A percentile compares a stretch with the other conserved stretches of the same genome.
These are phyloP conservation scores for Trichopus zeylanicus DNA, from an alignment of 116 monocot genomes.

Conservation along the genomic window DNA sequence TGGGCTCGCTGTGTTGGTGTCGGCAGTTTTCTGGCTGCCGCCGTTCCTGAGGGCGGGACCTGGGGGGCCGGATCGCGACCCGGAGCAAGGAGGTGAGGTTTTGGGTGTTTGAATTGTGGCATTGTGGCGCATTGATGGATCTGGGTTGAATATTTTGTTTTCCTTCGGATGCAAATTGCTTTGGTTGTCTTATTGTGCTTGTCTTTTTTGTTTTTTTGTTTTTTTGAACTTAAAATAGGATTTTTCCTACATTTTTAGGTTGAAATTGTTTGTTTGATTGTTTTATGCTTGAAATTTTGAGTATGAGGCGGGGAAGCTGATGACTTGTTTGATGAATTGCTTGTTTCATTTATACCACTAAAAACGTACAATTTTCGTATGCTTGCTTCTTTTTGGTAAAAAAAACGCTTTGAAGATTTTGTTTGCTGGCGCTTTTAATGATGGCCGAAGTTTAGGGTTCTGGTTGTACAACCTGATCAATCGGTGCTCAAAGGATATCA, in stretches of 20 bases:
- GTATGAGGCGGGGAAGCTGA: too few species aligned
- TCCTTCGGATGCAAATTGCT: neutral
- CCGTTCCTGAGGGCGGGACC: conserved; percentile 27
- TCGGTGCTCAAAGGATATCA: neutral
- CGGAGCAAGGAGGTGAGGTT: conserved; percentile 49
- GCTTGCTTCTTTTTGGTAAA: too few species aligned
- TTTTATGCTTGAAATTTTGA: too few species aligned
- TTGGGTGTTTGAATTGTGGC: neutral
- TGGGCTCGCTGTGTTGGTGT: conserved; percentile 55
- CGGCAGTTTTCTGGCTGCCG: conserved; percentile 71
- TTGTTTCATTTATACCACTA: too few species aligned
- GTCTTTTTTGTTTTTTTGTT: too few species aligned
- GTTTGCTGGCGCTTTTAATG: neutral
- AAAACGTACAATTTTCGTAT: too few species aligned
- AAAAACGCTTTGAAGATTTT: too few species aligned
- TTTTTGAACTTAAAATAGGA: too few species aligned
- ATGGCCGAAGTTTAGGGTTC: neutral
- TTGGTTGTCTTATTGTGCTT: too few species aligned
- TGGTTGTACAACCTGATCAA: neutral
- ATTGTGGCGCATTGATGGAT: neutral
- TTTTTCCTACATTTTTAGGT: too few species aligned
- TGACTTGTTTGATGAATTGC: too few species aligned
- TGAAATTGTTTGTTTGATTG: too few species aligned
- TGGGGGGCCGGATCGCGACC: conserved; percentile 10
- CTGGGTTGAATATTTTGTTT: neutral